Evolutionary conservation across 352 stramenopile species (phyloP).

Genomic region (Plasmopara viticola): DNA sequence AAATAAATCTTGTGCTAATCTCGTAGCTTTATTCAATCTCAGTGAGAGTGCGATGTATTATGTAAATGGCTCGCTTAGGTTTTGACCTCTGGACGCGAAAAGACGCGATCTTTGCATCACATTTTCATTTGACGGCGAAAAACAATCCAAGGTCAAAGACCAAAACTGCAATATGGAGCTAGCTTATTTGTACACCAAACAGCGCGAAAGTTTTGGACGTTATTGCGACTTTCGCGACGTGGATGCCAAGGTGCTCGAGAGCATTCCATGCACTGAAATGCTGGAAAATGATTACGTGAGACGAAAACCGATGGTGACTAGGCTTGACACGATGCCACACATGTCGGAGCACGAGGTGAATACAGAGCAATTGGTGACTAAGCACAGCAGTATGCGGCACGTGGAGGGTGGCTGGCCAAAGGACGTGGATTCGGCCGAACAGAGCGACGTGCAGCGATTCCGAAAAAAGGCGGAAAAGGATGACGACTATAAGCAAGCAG

Average conservation of each 20-base stretch:
- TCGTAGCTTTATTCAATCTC: neutral
- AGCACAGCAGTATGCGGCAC: conserved; percentile 92
- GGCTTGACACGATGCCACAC: conserved; percentile 87
- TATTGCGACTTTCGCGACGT: conserved; percentile 89
- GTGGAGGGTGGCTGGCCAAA: conserved; percentile 96
- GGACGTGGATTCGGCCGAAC: conserved; percentile 95
- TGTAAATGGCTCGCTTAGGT: neutral
- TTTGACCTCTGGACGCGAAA: conserved; percentile 14
- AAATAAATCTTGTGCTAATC: too few relatives aligned
- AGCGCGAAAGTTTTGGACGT: conserved; percentile 89
- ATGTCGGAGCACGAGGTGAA: conserved; percentile 92
- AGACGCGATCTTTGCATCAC: conserved; percentile 25
- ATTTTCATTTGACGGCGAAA: conserved; percentile 13
- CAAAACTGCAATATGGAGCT: conserved; percentile 65
- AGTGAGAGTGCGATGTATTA: conserved; percentile 4
- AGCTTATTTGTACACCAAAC: conserved; percentile 87
- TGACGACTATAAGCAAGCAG: conserved; percentile 93
- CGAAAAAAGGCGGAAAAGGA: conserved; percentile 97
- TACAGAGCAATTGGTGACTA: conserved; percentile 90
- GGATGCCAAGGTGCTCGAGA: conserved; percentile 87
- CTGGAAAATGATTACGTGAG: conserved; percentile 89
- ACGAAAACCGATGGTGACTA: conserved; percentile 79
- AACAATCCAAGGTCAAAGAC: neutral
- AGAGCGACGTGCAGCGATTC: conserved; percentile 93
- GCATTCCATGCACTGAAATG: conserved; percentile 76